Evolutionary conservation across 176 grass and related monocot genomes (phyloP).

Genomic region (Puya raimondii): DNA sequence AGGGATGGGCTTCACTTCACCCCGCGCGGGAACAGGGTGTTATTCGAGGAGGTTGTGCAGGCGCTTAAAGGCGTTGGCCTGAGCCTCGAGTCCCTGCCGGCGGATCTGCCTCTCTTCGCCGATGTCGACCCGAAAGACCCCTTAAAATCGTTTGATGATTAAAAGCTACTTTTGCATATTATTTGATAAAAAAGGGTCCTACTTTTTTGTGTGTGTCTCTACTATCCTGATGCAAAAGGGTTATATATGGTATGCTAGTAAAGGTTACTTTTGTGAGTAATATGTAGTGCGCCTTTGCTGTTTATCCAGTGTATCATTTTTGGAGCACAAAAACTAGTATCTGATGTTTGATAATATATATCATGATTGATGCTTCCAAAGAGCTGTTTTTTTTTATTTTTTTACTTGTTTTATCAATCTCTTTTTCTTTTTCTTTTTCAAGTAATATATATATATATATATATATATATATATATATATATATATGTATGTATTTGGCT

Average conservation of each 20-base stretch:
- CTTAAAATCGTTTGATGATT: constrained; percentile 24
- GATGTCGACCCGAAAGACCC: constrained; percentile 36
- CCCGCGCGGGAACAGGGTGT: constrained; percentile 36
- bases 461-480: no score
- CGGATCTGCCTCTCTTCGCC: constrained; percentile 44
- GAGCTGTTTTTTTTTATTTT: no score
- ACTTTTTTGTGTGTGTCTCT: neutral
- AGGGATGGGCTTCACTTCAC: constrained; percentile 76
- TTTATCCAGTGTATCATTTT: no score
- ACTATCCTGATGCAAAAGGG: neutral
- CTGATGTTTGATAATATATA: no score
- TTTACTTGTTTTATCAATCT: no score
- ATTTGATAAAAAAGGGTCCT: neutral
- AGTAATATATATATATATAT: no score
- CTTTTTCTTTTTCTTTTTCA: no score
- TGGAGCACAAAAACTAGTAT: no score
- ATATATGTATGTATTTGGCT: no score
- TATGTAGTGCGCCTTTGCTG: no score
- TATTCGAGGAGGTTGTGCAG: constrained; percentile 60
- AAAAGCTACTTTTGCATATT: neutral
- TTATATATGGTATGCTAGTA: no score
- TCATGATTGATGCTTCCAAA: neutral
- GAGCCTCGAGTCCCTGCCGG: constrained; percentile 42
- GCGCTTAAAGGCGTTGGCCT: constrained; percentile 33
- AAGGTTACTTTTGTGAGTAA: no score